Evolutionary conservation across 2,329 filamentous ascomycete genomes (phyloP).

Genomic region (Aspergillus unguis): DNA sequence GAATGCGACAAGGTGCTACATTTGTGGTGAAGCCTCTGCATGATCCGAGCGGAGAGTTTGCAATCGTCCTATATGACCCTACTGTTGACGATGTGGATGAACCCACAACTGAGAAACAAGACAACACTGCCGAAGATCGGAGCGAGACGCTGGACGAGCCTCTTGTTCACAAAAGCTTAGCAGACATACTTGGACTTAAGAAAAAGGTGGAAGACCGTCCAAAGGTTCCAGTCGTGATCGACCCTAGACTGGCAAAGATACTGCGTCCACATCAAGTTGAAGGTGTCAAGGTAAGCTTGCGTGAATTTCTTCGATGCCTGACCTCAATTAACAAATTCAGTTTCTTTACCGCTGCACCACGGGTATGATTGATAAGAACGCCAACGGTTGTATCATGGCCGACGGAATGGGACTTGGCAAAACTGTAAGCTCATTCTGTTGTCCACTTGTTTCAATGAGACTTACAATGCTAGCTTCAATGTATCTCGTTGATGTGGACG

Average conservation of each 20-base stretch:
- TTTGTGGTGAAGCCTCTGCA: conserved; percentile 89
- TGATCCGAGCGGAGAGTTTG: conserved; percentile 91
- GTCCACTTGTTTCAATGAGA: neutral
- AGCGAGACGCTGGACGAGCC: conserved; percentile 67
- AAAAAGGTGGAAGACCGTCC: conserved; percentile 82
- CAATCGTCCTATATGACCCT: conserved; percentile 93
- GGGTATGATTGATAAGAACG: conserved; percentile 89
- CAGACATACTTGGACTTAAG: conserved; percentile 91
- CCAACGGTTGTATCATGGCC: conserved; percentile 98
- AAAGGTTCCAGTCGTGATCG: conserved; percentile 94
- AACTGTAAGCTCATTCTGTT: conserved; percentile 51
- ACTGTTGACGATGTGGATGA: conserved; percentile 89
- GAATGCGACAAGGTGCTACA: conserved; percentile 75
- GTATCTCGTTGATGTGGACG: conserved; percentile 95
- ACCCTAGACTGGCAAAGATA: conserved; percentile 83
- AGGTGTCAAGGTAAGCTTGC: conserved; percentile 67
- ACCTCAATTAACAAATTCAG: conserved; percentile 23
- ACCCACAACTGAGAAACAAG: conserved; percentile 56
- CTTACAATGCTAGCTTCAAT: conserved; percentile 63
- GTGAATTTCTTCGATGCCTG: neutral
- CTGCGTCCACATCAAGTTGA: conserved; percentile 95
- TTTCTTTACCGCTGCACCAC: conserved; percentile 95
- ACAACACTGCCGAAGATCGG: conserved; percentile 44
- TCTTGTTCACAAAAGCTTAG: conserved; percentile 87
- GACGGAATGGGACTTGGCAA: conserved; percentile 99